Evolutionary conservation across 768 basidiomycete genomes (phyloP).

Genomic region (Tricholomella constricta): DNA sequence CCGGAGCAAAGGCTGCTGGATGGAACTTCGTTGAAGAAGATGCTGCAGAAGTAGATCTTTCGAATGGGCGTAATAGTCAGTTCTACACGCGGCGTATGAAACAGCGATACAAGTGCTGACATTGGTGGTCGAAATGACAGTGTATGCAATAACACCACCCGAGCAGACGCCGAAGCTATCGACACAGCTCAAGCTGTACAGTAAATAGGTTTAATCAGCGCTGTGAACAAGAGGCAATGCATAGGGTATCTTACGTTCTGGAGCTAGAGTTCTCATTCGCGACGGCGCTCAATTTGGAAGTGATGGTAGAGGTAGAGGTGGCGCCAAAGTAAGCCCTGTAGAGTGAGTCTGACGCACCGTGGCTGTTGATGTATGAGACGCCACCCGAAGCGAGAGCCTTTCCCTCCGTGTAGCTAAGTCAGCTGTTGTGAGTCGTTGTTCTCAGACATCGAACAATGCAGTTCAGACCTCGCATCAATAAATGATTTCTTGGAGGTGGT

Average conservation of each 20-base stretch:
- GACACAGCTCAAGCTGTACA: slow-evolving; percentile 39
- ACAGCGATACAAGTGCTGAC: slow-evolving; percentile 20
- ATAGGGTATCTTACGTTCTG: slow-evolving; percentile 35
- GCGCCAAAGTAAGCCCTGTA: slow-evolving; percentile 43
- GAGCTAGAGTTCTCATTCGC: slow-evolving; percentile 40
- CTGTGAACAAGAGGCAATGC: not conserved
- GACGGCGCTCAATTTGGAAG: slow-evolving; percentile 36
- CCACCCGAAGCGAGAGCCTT: slow-evolving; percentile 38
- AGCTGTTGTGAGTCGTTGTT: no score
- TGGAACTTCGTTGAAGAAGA: slow-evolving; percentile 49
- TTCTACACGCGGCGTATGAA: no score
- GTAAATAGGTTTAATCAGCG: not conserved
- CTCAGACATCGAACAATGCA: no score
- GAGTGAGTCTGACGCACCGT: slow-evolving; percentile 37
- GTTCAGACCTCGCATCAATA: slow-evolving; percentile 38
- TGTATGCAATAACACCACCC: slow-evolving; percentile 47
- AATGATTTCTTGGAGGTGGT: slow-evolving; percentile 34
- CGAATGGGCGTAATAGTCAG: not conserved
- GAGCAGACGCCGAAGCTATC: slow-evolving; percentile 40
- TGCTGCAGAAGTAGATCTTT: slow-evolving; percentile 48
- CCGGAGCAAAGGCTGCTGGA: slow-evolving; percentile 40
- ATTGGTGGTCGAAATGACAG: slow-evolving; percentile 44
- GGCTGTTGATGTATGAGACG: slow-evolving; percentile 37
- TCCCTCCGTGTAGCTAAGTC: slow-evolving; percentile 38
- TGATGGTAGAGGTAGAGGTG: slow-evolving; percentile 36